Base-by-base conservation (phyloP, 345 rosid genomes). In the Dimocarpus longan region DNA sequence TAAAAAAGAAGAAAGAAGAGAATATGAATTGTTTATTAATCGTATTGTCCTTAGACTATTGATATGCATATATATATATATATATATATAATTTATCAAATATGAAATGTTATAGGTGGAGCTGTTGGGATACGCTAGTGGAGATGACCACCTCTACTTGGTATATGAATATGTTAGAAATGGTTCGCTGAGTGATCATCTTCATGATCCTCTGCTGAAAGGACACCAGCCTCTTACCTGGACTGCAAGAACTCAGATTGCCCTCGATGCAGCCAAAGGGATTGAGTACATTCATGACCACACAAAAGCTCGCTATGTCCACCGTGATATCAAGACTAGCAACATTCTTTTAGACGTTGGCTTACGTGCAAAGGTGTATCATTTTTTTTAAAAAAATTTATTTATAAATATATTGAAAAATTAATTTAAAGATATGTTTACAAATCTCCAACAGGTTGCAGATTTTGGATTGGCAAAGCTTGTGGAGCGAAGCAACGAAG, bases 381-480 rank as follows among this genome's bases (percentile, higher is more conserved):
- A 46, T 7, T 46, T 46, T 19, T 42, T 21, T 16, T n/a, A n/a
- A n/a, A n/a, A n/a, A n/a, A n/a, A 1, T 48, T 66, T 13, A 64
- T 15, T 63, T 42, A n/a, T 60, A 39, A 32, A 32, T 2, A 32
- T 32, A 32, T 32, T 32, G 37, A 32, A 32, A 32, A 32, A 32
- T 32, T 32, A 32, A 32, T 32, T 3, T 1, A 2, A 2, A 32
- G 24, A 7, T 11, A 22, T 21, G 57, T n/a, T 21, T 12, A 46
- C 8, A 48, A 44, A 40, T 5, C 8, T 11, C 5, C 26, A 44
- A 66, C 26, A 89, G 95, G 95, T 90, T 77, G 92, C 87, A 48
- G 95, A 91, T 82, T 91, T 91, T 67, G 95, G 95, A 75, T 80
- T 90, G 80, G 92, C 82, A 57, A 91, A 86, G 87, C 89, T 91